A percentile compares a stretch with the other conserved stretches of the same genome.
Conservation (phyloP, 169 alveolate genomes). For the Cryptosporidium sp. region DNA sequence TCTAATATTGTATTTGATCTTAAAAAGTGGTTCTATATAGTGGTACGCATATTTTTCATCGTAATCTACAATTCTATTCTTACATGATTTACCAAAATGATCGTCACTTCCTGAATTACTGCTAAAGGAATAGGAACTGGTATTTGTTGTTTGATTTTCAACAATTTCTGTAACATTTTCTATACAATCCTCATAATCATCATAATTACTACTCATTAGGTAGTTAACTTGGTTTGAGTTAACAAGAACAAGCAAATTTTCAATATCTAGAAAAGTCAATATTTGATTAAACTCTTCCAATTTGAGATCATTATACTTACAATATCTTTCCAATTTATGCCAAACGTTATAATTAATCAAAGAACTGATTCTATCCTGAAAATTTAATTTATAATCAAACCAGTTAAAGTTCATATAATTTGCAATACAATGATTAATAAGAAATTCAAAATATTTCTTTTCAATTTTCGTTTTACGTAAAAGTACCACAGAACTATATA, state of each 20-base stretch:
- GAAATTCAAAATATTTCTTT: conserved; percentile 7
- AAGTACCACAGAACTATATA: conserved; percentile 26
- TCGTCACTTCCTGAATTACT: background rate
- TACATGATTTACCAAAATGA: background rate
- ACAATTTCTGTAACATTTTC: background rate
- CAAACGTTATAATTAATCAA: conserved; percentile 8
- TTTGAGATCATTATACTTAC: background rate
- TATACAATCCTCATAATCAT: background rate
- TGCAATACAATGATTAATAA: conserved; percentile 14
- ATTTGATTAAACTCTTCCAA: conserved; percentile 5
- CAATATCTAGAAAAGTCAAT: background rate
- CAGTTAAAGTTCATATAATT: conserved; percentile 30
- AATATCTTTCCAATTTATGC: conserved; percentile 26
- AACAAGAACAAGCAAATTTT: conserved; percentile 1
- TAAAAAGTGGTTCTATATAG: background rate
- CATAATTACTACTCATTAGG: background rate
- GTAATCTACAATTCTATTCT: background rate
- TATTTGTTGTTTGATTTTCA: background rate
- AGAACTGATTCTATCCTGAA: conserved; percentile 16
- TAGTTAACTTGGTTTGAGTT: background rate
- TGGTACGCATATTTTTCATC: background rate
- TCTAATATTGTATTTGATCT: background rate
- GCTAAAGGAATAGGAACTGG: background rate
- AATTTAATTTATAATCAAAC: background rate
- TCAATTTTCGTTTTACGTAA: conserved; percentile 4